phyloP scores from a whole-genome alignment of 169 alveolate genomes.

The Babesia bigemina region DNA sequence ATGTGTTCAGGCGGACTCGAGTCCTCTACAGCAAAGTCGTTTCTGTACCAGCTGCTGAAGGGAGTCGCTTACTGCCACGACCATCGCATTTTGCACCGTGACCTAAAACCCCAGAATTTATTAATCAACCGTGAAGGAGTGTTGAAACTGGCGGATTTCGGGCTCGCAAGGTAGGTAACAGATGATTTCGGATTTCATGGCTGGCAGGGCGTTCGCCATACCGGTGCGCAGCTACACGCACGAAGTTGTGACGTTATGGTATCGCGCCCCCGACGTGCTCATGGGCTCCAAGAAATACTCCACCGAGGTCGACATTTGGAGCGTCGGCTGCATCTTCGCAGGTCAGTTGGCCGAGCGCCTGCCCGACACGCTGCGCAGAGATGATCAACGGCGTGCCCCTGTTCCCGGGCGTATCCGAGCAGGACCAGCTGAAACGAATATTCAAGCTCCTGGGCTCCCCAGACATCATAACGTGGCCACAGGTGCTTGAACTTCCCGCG shows the following conservation, averaged over 20 bases:
- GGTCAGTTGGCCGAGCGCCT: conserved; percentile 56
- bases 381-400: conserved; percentile 97
- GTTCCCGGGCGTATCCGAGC: conserved; percentile 96
- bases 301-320: conserved; percentile 99
- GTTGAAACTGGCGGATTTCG: conserved; percentile 98
- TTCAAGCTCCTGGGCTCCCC: conserved; percentile 97
- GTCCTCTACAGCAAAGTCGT: conserved; percentile 87
- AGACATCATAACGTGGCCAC: conserved; percentile 90
- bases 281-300: conserved; percentile 97
- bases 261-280: conserved; percentile 99
- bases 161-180: conserved; percentile 88
- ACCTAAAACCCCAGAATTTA: conserved; percentile 98
- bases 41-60: conserved; percentile 93
- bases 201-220: conserved; percentile 92
- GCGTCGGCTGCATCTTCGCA: conserved; percentile 95
- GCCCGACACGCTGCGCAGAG: conserved; percentile 72
- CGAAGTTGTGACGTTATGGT: conserved; percentile 99
- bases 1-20: conserved; percentile 81
- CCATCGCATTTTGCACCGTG: conserved; percentile 98
- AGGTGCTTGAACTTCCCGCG: conserved; percentile 89
- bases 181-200: neutral
- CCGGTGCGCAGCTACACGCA: conserved; percentile 98
- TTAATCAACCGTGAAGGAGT: conserved; percentile 91
- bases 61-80: conserved; percentile 98
- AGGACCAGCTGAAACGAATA: conserved; percentile 95